phyloP scores from a whole-genome alignment of 2,329 filamentous ascomycete genomes.

The Rosellinia necatrix region DNA sequence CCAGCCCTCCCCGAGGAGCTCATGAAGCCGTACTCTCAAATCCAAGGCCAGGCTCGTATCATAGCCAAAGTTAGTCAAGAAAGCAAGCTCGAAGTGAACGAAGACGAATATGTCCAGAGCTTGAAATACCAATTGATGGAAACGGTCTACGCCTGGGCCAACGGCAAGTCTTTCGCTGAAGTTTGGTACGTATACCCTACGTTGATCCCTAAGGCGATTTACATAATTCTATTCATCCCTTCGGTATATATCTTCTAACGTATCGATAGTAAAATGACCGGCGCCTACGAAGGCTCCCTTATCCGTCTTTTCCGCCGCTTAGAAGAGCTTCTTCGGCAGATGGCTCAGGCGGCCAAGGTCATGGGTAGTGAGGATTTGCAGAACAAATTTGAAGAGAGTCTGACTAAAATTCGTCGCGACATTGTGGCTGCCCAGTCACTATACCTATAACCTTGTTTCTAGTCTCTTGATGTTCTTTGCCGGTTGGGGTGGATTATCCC shows the following conservation, averaged over 20 bases:
- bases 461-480: neutral
- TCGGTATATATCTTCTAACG: slow-evolving; percentile 32
- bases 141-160: slow-evolving; percentile 89
- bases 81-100: slow-evolving; percentile 90
- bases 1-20: slow-evolving; percentile 80
- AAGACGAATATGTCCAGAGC: slow-evolving; percentile 87
- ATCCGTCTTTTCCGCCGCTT: slow-evolving; percentile 95
- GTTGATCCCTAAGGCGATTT: neutral
- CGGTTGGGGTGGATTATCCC: neutral
- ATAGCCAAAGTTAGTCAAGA: slow-evolving; percentile 94
- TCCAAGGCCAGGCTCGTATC: slow-evolving; percentile 83
- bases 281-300: slow-evolving; percentile 94
- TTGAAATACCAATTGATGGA: slow-evolving; percentile 98
- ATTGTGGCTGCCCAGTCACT: slow-evolving; percentile 94
- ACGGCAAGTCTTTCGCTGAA: slow-evolving; percentile 85
- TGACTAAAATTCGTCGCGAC: slow-evolving; percentile 86
- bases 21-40: slow-evolving; percentile 81
- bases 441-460: slow-evolving; percentile 66
- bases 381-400: slow-evolving; percentile 85
- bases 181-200: slow-evolving; percentile 77
- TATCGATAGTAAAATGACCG: slow-evolving; percentile 87
- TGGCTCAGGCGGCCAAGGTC: slow-evolving; percentile 93
- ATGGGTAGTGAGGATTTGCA: slow-evolving; percentile 97
- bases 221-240: neutral
- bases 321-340: slow-evolving; percentile 91